phyloP scores from a whole-genome alignment of 257 asterid species.

The Solanum rostratum region DNA sequence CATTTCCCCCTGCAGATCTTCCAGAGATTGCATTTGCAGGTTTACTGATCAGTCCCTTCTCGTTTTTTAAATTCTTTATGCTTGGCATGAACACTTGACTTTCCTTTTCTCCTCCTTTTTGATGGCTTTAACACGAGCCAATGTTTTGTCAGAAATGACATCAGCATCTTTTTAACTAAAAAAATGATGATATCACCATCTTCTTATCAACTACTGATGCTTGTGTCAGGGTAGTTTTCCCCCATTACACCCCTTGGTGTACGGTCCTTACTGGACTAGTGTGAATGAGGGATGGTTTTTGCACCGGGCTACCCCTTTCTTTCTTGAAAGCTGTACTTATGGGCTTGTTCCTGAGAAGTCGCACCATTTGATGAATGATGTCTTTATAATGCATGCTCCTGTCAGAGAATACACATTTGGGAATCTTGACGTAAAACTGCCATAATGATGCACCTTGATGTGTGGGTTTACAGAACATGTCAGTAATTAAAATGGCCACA shows the following conservation, averaged over 20 bases:
- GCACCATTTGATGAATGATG: background rate
- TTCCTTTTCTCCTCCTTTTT: background rate
- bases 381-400: background rate
- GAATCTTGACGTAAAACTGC: background rate
- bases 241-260: background rate
- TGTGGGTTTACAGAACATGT: background rate
- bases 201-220: background rate
- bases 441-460: background rate
- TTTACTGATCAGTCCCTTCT: background rate
- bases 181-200: background rate
- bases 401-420: background rate
- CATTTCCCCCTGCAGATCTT: slow-evolving; percentile 83
- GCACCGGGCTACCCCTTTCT: background rate
- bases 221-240: background rate
- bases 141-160: background rate
- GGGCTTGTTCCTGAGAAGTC: background rate
- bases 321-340: background rate
- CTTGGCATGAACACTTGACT: background rate
- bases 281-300: background rate
- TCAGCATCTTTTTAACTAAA: background rate
- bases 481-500: background rate
- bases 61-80: background rate
- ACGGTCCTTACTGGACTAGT: background rate
- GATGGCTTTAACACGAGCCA: background rate
- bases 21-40: slow-evolving; percentile 99